Base-by-base conservation (phyloP, 2,329 filamentous ascomycete genomes). In the Helicocarpus griseus region DNA sequence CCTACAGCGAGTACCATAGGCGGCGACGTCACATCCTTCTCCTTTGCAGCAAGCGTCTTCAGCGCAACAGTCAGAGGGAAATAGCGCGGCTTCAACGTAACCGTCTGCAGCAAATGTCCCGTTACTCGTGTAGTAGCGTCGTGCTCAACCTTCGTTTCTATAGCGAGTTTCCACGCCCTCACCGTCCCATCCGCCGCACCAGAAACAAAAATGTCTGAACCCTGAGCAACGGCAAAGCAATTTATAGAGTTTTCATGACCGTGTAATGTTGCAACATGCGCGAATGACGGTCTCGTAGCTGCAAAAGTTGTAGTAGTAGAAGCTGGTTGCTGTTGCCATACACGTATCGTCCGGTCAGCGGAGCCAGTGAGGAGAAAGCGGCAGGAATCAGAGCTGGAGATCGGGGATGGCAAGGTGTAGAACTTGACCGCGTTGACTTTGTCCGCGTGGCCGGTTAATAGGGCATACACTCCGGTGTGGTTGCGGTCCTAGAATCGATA, bases 401-500 rank as follows among this genome's bases (percentile, higher is more conserved):
- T 61, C 17, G 77, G 72, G 5, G 67, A 69, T 17, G 72, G 69
- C 29, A 68, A 65, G 41, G 81, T 79, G 50, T 91, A 76, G 63
- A 96, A 94, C 60, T 82, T 85, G 49, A 97, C 81, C 9, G 84
- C 87, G 68, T 89, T 95, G 55, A 97, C 88, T 49, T 78, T 78
- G 56, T 86, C 87, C 11, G 76, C 81, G 65, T 98, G 93, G 0
- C 89, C 89, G 33, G 77, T 77, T 31, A 97, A 73, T 1, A 95
- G 74, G 0, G 70, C 67, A 48, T 75, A 76, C 11, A 95, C 75
- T 5, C 91, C 90, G 17, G 61, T 64, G 22, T 73, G 60, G 26
- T 65, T 59, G 28, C 63, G 57, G 53, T 77, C 72, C 69, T 79
- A 54, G 48, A 53, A 36, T 35, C 17, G n/a, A 6, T 19, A 13